Evolutionary conservation across 148 eudicot genomes (phyloP), one percentile per base, ranked within the genome.

Genomic region (Talinum fruticosum): DNA sequence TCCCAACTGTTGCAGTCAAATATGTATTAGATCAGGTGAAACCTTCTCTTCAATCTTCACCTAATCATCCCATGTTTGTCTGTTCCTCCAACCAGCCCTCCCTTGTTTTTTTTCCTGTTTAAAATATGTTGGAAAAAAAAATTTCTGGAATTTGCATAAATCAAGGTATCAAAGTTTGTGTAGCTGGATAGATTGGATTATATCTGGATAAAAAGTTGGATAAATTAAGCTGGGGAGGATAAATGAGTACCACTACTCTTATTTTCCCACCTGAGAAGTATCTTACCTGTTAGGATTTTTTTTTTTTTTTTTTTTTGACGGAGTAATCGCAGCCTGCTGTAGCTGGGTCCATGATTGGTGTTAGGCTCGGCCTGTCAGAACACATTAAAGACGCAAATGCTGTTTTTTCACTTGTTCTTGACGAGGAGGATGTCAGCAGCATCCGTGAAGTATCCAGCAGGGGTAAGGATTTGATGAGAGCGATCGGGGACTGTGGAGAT

Each of bases 331-430:
- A 95, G 99, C 90, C 87, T 37, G 89, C 92, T 34, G 99, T 96
- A 80, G 99, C 93, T 21, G 99, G 99, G 33, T 96, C 99, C 34
- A 96, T 96, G 99, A 78, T 96, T 6, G 99, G 99, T 13, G 97
- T 93, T 13, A 83, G 99, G 78, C 97, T 96, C 53, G 99, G 99
- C 33, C 88, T 96, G 24, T 84, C 97, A 1, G 97, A 96, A 45
- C 99, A 96, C 75, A 87, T 91, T 23, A 81, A 87, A 72, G 97
- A 89, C 66, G 74, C 85, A 1, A 91, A 88, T 76, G 90, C 93
- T 37, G 79, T 93, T 32, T 93, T 96, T 73, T 91, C 97, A 0
- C 87, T 96, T 35, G 82, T 44, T 67, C 97, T 96, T 72, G 97
- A 93, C 35, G 94, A 87, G 80, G 97, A 96, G 57, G 97, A 93